These are phyloP conservation scores for Casuarina equisetifolia DNA, from an alignment of 306 rosid genomes.

Conservation along the genomic window DNA sequence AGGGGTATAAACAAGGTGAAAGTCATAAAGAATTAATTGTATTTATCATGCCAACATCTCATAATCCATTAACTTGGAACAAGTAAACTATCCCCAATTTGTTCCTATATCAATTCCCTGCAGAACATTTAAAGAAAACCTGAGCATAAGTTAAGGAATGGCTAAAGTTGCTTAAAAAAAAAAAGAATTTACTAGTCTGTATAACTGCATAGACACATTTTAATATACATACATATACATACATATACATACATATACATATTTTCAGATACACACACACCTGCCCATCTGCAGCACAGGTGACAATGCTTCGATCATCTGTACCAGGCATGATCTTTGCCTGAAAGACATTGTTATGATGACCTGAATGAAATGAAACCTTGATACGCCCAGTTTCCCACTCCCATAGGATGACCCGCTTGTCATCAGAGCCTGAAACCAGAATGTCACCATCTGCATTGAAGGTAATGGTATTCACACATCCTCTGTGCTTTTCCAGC, in stretches of 20 bases:
- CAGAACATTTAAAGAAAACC: not conserved
- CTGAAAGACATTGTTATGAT: conserved; percentile 69
- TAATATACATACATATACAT: no score
- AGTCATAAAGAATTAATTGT: not conserved
- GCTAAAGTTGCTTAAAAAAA: not conserved
- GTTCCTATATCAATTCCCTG: not conserved
- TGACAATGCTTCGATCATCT: conserved; percentile 65
- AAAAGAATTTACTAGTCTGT: not conserved
- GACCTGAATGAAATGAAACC: conserved; percentile 69
- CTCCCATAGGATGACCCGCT: conserved; percentile 75
- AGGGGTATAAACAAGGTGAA: not conserved
- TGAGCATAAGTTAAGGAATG: not conserved
- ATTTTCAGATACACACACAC: conserved; percentile 25
- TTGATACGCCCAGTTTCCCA: conserved; percentile 62
- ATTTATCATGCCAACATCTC: not conserved
- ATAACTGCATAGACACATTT: no score
- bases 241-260: no score
- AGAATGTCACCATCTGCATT: conserved; percentile 70
- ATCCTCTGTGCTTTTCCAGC: conserved; percentile 72
- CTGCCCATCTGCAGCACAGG: conserved; percentile 98
- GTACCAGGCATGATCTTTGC: conserved; percentile 80
- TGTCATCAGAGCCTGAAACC: conserved; percentile 85
- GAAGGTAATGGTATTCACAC: conserved; percentile 84
- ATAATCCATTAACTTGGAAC: not conserved
- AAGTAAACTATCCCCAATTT: not conserved